Conservation (phyloP, 441 rosid species). For the Pelargonium cotyledonis region DNA sequence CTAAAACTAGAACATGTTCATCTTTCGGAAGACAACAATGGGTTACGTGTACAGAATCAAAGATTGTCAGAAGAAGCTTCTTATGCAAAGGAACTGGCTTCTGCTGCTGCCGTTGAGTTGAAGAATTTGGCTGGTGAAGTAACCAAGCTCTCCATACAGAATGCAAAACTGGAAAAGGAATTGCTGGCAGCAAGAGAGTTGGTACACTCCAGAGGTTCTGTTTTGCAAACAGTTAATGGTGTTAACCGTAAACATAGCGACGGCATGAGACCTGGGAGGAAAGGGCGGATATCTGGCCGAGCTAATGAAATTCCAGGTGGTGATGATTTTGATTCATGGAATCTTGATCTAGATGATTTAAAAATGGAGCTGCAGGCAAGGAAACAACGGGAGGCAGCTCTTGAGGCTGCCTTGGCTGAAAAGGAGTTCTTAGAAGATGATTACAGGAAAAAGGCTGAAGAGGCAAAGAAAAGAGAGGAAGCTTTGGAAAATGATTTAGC, state of each 20-base stretch:
- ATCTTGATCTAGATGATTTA: constrained; percentile 69
- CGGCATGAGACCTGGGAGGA: constrained; percentile 59
- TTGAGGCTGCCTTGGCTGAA: constrained; percentile 87
- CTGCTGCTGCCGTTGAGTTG: constrained; percentile 99
- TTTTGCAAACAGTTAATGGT: constrained; percentile 41
- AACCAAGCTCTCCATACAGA: constrained; percentile 80
- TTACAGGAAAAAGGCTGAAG: constrained; percentile 69
- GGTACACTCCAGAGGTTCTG: constrained; percentile 45
- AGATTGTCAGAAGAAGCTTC: constrained; percentile 94
- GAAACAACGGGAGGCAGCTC: constrained; percentile 79
- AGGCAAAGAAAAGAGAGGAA: constrained; percentile 81
- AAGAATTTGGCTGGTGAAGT: constrained; percentile 95
- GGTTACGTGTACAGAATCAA: constrained; percentile 69
- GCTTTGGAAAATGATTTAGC: constrained; percentile 92
- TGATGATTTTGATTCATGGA: constrained; percentile 72
- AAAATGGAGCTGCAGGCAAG: constrained; percentile 83
- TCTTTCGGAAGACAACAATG: constrained; percentile 79
- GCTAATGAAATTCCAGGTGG: constrained; percentile 42
- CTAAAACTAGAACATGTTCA: constrained; percentile 70
- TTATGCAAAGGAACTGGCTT: constrained; percentile 93
- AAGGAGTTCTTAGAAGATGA: constrained; percentile 71
- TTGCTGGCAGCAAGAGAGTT: constrained; percentile 61
- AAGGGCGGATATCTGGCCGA: constrained; percentile 63
- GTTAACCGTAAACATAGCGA: constrained; percentile 51
- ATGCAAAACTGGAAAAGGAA: constrained; percentile 80